Conservation (phyloP, 805 yeast genomes). For the Isabelozyma pseudorhagii region DNA sequence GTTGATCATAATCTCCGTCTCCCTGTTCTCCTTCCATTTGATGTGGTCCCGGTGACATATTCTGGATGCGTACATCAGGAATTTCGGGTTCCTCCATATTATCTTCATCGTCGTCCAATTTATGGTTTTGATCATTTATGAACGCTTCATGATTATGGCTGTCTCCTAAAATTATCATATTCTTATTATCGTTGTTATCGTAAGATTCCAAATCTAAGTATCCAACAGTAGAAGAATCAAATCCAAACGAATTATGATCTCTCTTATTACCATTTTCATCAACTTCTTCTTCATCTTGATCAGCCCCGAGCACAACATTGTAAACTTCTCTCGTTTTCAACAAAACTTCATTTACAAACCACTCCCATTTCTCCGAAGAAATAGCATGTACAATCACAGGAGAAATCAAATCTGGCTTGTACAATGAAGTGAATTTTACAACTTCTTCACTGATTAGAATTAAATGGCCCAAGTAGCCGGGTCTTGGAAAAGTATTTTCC, state of each 20-base stretch:
- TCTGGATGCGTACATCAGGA: constrained; percentile 19
- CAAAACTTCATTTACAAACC: constrained; percentile 47
- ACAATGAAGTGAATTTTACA: constrained; percentile 73
- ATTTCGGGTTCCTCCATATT: constrained; percentile 13
- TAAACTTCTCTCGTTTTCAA: constrained; percentile 54
- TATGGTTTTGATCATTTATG: constrained; percentile 16
- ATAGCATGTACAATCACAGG: constrained; percentile 48
- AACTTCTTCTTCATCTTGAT: constrained; percentile 22
- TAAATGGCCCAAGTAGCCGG: constrained; percentile 97
- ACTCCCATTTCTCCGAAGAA: constrained; percentile 48
- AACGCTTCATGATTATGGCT: constrained; percentile 31
- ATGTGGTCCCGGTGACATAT: constrained; percentile 30
- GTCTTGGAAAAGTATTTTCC: constrained; percentile 48
- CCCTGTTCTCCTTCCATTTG: constrained; percentile 21
- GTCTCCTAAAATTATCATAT: constrained; percentile 33
- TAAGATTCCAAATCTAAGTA: constrained; percentile 34
- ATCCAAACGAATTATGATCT: constrained; percentile 11
- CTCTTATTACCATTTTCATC: constrained; percentile 23
- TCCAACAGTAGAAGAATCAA: constrained; percentile 36
- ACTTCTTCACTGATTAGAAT: constrained; percentile 93
- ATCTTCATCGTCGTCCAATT: constrained; percentile 16
- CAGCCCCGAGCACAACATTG: constrained; percentile 54
- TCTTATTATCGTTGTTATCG: constrained; percentile 22
- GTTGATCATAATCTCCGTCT: constrained; percentile 10
- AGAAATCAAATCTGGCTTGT: constrained; percentile 58